Evolutionary conservation across 257 asterid genomes (phyloP), one percentile per base, ranked within the genome.

Genomic region (Solanum bulbocastanum): DNA sequence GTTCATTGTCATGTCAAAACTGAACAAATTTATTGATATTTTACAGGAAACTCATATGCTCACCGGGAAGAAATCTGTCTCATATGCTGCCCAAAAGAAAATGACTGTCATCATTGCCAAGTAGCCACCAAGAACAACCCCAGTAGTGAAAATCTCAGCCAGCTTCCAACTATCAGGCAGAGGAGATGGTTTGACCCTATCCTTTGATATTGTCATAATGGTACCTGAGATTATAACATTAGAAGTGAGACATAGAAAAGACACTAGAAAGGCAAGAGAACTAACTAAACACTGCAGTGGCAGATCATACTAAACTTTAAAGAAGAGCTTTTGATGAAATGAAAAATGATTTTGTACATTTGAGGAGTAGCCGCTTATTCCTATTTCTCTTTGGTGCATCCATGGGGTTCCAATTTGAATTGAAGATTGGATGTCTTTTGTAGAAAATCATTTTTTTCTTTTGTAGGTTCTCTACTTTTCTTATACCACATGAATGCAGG

Each of bases 91-190:
- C 99, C 98, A 97, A 89, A 97, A 97, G 94, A 97, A 97, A 87
- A 97, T 95, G 88, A 96, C 99, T 1, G 99, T 97, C 99, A 97
- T 97, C 98, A 97, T 86, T 49, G 99, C 99, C 91, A 97, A 90
- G 91, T 97, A 97, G 88, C 96, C 93, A 37, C 99, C 98, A 79
- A 97, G 98, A 89, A 97, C 87, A 91, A 97, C 49, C 87, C 98
- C 99, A 56, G 99, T 96, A 25, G 98, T 92, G 58, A 97, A 97
- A 40, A 97, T 97, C 90, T 97, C 99, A 74, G 94, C 90, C 32
- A 97, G 96, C 91, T 97, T 97, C 99, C 99, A 97, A 93, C 99
- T 97, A 90, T 97, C 99, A 0, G 99, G 99, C 52, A 95, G 93
- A 73, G 99, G 99, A 88, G 99, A 96, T 20, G 99, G 99, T 68